Conservation (phyloP, 768 basidiomycete genomes). For the Naematelia encephala region DNA sequence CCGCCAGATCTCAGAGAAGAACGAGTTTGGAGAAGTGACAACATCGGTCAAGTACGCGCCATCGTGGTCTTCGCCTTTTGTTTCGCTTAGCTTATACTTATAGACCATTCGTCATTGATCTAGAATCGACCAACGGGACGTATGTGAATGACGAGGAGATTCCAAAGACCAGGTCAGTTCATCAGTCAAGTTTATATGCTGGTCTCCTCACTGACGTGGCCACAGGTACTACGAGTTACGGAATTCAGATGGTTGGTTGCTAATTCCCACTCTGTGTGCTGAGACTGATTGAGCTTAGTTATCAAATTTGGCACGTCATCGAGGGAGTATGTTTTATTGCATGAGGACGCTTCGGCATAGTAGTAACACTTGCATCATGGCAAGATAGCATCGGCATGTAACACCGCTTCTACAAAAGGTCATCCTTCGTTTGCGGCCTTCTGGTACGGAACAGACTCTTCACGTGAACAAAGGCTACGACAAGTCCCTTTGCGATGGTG, state of each 20-base stretch:
- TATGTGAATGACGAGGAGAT: constrained; percentile 82
- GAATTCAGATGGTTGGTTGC: constrained; percentile 39
- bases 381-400: no score
- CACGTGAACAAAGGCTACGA: no score
- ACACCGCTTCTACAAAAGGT: no score
- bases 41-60: constrained; percentile 82
- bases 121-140: constrained; percentile 97
- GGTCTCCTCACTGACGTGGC: neutral
- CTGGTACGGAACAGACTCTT: no score
- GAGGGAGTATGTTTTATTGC: constrained; percentile 51
- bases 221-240: constrained; percentile 42
- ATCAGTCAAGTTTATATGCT: neutral
- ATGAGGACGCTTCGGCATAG: constrained; percentile 44
- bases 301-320: constrained; percentile 55
- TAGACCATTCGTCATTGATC: constrained; percentile 94
- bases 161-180: constrained; percentile 72
- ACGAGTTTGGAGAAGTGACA: constrained; percentile 78
- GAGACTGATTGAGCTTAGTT: constrained; percentile 35
- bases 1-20: constrained; percentile 80
- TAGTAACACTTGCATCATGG: neutral
- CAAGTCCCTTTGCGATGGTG: no score
- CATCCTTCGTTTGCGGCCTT: no score
- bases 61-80: no score
- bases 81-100: constrained; percentile 2
- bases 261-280: neutral